These are phyloP conservation scores for Aspergillus neoniger DNA, from an alignment of 2,329 filamentous ascomycete genomes.

Conservation along the genomic window DNA sequence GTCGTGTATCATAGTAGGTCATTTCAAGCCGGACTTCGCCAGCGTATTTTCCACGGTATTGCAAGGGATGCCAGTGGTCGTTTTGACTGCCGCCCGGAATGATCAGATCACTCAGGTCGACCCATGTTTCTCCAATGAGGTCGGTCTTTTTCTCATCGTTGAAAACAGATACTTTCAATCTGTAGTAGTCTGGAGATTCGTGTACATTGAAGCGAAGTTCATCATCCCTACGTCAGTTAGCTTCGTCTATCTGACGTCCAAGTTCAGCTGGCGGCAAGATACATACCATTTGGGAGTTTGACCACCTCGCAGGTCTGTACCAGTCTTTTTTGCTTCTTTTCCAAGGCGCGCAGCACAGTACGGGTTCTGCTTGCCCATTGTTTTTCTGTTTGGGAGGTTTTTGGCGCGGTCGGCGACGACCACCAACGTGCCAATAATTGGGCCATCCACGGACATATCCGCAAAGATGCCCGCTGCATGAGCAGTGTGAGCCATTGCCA, in stretches of 20 bases:
- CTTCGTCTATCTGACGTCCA: background rate
- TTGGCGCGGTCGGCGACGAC: conserved; percentile 91
- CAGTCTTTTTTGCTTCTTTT: conserved; percentile 97
- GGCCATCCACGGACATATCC: conserved; percentile 90
- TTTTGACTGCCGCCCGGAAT: conserved; percentile 86
- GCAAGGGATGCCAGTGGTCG: conserved; percentile 87
- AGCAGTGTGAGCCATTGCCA: conserved; percentile 41
- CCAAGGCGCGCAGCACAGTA: conserved; percentile 92
- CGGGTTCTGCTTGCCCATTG: conserved; percentile 97
- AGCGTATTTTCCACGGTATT: conserved; percentile 90
- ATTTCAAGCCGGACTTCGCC: conserved; percentile 93
- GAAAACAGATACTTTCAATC: conserved; percentile 92
- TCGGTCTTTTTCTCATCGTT: conserved; percentile 99
- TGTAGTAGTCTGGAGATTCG: conserved; percentile 94
- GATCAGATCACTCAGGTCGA: conserved; percentile 79
- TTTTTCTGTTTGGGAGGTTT: conserved; percentile 94
- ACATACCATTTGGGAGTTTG: conserved; percentile 90
- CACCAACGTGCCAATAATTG: conserved; percentile 89
- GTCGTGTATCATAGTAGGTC: conserved; percentile 89
- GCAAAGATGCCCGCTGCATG: conserved; percentile 93
- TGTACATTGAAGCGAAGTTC: conserved; percentile 95
- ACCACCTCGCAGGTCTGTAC: conserved; percentile 87
- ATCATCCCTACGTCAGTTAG: conserved; percentile 72
- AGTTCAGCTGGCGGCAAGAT: background rate
- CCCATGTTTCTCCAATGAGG: conserved; percentile 90